These are phyloP conservation scores for Clonostachys rosea DNA, from an alignment of 2,329 filamentous ascomycete species.

Conservation along the genomic window DNA sequence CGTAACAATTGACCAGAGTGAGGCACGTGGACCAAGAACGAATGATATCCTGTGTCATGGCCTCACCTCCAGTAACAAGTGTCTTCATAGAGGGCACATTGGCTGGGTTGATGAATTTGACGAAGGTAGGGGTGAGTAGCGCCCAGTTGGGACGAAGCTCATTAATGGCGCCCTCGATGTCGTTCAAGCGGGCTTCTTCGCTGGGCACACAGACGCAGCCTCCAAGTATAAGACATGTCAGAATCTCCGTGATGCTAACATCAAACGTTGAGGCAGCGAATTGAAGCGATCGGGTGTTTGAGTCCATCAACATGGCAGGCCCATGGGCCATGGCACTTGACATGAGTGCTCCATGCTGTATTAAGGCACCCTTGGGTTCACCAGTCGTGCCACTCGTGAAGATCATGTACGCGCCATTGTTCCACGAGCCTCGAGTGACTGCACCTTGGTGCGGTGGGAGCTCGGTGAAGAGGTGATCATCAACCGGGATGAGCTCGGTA, in stretches of 20 bases:
- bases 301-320: constrained; percentile 7
- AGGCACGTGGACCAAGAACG: constrained; percentile 11
- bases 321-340: constrained; percentile 8
- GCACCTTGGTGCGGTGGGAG: not conserved
- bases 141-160: constrained; percentile 11
- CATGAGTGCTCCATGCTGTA: constrained; percentile 9
- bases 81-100: constrained; percentile 11
- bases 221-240: constrained; percentile 11
- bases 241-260: constrained; percentile 15
- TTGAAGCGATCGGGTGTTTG: constrained; percentile 18
- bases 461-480: constrained; percentile 6
- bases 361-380: constrained; percentile 27
- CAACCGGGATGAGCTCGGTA: constrained; percentile 8
- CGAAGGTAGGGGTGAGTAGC: constrained; percentile 9
- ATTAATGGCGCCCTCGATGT: constrained; percentile 13
- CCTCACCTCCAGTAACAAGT: constrained; percentile 13
- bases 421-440: constrained; percentile 9
- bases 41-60: constrained; percentile 11
- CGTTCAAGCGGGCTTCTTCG: constrained; percentile 29
- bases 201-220: constrained; percentile 26
- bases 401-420: constrained; percentile 28
- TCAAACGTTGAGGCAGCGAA: constrained; percentile 25
- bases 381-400: constrained; percentile 46
- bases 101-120: constrained; percentile 10
- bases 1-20: constrained; percentile 14